Evolutionary conservation across 108 stramenopile genomes (phyloP).

Genomic region (Cyclotella atomus): DNA sequence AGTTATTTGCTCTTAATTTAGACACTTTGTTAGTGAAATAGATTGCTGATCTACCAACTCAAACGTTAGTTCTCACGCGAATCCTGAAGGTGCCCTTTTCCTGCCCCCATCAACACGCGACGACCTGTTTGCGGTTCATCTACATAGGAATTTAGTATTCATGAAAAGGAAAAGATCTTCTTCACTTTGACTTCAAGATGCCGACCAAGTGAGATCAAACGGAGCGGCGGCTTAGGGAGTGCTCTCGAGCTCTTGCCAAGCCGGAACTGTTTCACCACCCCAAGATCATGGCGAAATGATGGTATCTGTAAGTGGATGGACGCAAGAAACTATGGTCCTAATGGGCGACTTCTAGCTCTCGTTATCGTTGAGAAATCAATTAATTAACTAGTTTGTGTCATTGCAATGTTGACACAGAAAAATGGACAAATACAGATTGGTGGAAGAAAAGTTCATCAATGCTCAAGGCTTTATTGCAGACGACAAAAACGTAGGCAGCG

Average conservation of each 20-base stretch:
- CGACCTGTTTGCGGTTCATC: too few species aligned
- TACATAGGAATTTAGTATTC: too few species aligned
- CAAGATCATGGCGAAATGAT: slow-evolving; percentile 13
- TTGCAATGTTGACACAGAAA: slow-evolving; percentile 21
- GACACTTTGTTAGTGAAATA: too few species aligned
- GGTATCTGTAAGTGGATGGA: slow-evolving; percentile 13
- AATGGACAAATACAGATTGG: slow-evolving; percentile 89
- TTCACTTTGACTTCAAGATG: too few species aligned
- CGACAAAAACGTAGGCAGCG: slow-evolving; percentile 50
- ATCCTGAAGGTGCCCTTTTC: too few species aligned
- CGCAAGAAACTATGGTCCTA: not conserved
- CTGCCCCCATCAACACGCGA: too few species aligned
- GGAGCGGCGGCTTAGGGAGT: not conserved
- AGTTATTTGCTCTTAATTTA: too few species aligned
- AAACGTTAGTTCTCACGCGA: too few species aligned
- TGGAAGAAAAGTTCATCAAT: slow-evolving; percentile 64
- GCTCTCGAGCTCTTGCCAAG: not conserved
- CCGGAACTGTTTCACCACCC: not conserved
- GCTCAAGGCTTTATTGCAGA: slow-evolving; percentile 49
- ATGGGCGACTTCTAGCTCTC: not conserved
- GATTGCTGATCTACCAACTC: too few species aligned
- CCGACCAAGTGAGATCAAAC: not conserved
- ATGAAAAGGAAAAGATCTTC: too few species aligned
- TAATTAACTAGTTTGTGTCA: not conserved
- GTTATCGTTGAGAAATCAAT: not conserved